A percentile compares a stretch with the other conserved stretches of the same genome.
Evolutionary conservation across 176 grass and related monocot genomes (phyloP).

Genomic region (Oropetium thomaeum): DNA sequence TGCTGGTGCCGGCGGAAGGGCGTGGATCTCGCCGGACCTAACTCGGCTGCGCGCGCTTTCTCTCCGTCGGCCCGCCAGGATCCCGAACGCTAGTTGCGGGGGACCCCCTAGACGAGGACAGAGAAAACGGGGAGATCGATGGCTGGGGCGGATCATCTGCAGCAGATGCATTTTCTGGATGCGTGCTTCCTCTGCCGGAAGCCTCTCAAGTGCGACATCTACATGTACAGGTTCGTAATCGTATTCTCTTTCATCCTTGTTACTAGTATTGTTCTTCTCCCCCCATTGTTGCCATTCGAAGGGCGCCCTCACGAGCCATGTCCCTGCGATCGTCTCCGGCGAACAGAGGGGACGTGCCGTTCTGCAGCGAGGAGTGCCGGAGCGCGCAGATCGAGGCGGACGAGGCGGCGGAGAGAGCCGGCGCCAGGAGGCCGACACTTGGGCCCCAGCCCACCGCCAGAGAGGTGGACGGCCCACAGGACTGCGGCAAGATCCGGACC

Average conservation of each 20-base stretch:
- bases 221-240: slow-evolving; percentile 66
- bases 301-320: not conserved
- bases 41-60: not conserved
- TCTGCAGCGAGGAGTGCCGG: slow-evolving; percentile 50
- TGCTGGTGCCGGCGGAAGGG: not conserved
- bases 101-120: not conserved
- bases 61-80: not conserved
- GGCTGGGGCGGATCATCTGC: not conserved
- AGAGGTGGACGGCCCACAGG: slow-evolving; percentile 17
- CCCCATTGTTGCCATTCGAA: not conserved
- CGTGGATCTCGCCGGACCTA: slow-evolving; percentile 12
- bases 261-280: not conserved
- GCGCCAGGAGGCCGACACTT: not conserved
- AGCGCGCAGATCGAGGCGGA: slow-evolving; percentile 44
- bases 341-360: slow-evolving; percentile 41
- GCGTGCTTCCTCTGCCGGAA: slow-evolving; percentile 75
- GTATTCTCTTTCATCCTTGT: not conserved
- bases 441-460: not conserved
- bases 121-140: not conserved
- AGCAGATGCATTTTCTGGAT: slow-evolving; percentile 48
- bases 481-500: slow-evolving; percentile 5
- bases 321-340: not conserved
- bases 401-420: slow-evolving; percentile 20
- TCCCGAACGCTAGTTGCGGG: not conserved
- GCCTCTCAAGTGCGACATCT: slow-evolving; percentile 71